Conservation (phyloP, 2,329 filamentous ascomycete species). For the Ramichloridium luteum region DNA sequence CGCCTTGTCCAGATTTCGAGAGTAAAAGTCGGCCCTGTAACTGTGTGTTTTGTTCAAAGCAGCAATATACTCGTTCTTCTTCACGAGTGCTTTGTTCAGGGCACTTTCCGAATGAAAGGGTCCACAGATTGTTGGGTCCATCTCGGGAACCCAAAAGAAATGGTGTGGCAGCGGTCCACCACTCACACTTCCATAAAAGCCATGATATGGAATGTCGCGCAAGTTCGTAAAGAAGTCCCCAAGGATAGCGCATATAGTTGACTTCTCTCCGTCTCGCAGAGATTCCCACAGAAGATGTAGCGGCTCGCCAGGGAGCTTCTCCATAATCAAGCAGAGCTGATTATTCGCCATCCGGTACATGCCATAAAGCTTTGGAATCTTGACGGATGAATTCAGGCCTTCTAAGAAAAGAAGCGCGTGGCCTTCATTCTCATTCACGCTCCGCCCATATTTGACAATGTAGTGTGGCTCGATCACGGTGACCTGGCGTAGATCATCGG, state of each 20-base stretch:
- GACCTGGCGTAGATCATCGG: no score
- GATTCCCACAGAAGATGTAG: constrained; percentile 3
- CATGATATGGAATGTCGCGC: constrained; percentile 2
- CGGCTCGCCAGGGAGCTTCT: constrained; percentile 3
- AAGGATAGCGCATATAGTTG: constrained; percentile 1
- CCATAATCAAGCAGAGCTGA: constrained; percentile 6
- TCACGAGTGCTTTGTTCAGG: constrained; percentile 1
- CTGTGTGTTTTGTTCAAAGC: constrained; percentile 1
- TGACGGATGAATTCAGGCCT: constrained; percentile 2
- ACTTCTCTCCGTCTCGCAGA: constrained; percentile 3
- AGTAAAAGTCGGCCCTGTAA: constrained; percentile 3
- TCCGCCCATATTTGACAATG: constrained; percentile 5
- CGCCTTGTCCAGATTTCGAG: constrained; percentile 1
- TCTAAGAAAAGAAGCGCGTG: constrained; percentile 8
- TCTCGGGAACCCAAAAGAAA: constrained; percentile 2
- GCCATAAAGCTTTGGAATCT: constrained; percentile 4
- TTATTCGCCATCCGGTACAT: constrained; percentile 5
- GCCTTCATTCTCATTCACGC: constrained; percentile 1
- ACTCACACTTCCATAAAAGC: constrained; percentile 3
- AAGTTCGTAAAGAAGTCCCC: background rate
- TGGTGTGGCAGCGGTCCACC: constrained; percentile 2
- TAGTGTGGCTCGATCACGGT: no score
- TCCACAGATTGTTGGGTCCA: background rate
- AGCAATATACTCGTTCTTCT: constrained; percentile 1
- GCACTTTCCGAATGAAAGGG: constrained; percentile 5